phyloP scores from a whole-genome alignment of 306 rosid species.

The Fragaria ananassa region DNA sequence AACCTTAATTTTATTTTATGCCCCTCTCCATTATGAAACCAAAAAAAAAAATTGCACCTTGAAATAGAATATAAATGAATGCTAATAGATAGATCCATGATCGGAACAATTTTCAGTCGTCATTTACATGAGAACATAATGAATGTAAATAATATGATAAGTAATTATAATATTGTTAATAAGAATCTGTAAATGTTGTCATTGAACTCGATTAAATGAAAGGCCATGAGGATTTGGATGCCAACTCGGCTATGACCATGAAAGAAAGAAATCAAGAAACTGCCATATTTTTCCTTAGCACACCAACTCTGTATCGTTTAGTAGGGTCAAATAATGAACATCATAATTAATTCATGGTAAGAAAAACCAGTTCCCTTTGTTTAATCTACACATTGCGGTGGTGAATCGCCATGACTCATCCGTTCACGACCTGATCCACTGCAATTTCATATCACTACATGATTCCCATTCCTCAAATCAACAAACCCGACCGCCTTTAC shows the following conservation, averaged over 20 bases:
- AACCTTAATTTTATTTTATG: background rate
- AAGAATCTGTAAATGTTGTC: background rate
- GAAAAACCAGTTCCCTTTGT: background rate
- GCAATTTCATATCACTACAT: too few species aligned
- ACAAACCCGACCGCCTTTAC: slow-evolving; percentile 1
- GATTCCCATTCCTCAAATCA: slow-evolving; percentile 26
- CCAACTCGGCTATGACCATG: background rate
- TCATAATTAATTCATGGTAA: background rate
- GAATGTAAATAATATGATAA: fast-evolving
- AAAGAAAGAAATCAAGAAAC: background rate
- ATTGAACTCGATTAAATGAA: background rate
- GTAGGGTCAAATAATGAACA: background rate
- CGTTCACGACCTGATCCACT: too few species aligned
- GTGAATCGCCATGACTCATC: background rate
- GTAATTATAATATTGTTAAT: too few species aligned
- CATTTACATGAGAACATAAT: too few species aligned
- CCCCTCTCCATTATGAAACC: too few species aligned
- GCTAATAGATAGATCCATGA: too few species aligned
- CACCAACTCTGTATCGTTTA: too few species aligned
- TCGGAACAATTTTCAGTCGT: too few species aligned
- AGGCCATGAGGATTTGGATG: background rate
- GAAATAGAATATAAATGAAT: too few species aligned
- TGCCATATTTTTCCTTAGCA: background rate
- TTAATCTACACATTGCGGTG: background rate
- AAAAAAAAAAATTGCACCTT: too few species aligned